A percentile compares a stretch with the other conserved stretches of the same genome.
These are phyloP conservation scores for Saturnispora gosingensis DNA, from an alignment of 805 yeast genomes.

Conservation along the genomic window DNA sequence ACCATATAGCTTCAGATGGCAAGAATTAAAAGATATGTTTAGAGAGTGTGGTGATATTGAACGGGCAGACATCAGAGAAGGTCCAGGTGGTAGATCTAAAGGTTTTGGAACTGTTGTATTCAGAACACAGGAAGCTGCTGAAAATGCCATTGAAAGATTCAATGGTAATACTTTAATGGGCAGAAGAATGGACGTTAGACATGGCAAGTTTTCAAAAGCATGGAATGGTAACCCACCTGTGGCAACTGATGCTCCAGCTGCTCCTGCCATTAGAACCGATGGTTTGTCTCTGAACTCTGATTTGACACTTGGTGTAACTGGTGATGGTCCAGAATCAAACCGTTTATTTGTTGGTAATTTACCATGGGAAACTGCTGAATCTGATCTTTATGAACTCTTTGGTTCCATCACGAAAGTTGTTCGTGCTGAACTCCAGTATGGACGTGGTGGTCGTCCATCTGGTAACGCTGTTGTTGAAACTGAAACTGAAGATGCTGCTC, in stretches of 20 bases:
- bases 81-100: constrained; percentile 63
- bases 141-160: constrained; percentile 57
- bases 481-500: constrained; percentile 67
- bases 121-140: constrained; percentile 56
- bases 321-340: constrained; percentile 51
- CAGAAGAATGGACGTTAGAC: constrained; percentile 69
- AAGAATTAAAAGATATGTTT: constrained; percentile 76
- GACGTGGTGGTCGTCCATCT: constrained; percentile 53
- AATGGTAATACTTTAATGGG: constrained; percentile 70
- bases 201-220: constrained; percentile 37
- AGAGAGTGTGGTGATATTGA: constrained; percentile 66
- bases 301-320: constrained; percentile 59
- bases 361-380: constrained; percentile 83
- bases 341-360: constrained; percentile 65
- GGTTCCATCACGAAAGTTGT: constrained; percentile 72
- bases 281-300: constrained; percentile 34
- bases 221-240: constrained; percentile 11
- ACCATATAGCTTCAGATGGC: constrained; percentile 79
- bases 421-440: constrained; percentile 66
- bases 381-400: constrained; percentile 77
- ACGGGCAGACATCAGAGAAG: constrained; percentile 70
- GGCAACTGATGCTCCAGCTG: constrained; percentile 4
- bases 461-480: constrained; percentile 78
- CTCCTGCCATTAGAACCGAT: constrained; percentile 8
- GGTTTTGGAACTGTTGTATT: constrained; percentile 82